phyloP scores from a whole-genome alignment of 2,329 filamentous ascomycete genomes.

The Malbranchea cinnamomea region DNA sequence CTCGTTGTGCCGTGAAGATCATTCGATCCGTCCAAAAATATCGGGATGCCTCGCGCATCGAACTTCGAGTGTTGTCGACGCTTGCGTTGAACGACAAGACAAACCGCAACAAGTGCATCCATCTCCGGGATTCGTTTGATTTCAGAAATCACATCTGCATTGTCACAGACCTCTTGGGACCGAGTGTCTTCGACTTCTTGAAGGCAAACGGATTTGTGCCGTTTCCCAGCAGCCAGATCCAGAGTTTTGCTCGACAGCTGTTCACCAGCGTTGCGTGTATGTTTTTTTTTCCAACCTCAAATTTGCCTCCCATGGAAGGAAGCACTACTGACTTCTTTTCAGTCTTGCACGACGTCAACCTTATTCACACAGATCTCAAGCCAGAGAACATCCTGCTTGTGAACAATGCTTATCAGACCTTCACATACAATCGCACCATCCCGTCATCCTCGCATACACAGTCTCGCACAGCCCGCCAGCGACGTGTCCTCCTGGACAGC shows the following conservation, averaged over 20 bases:
- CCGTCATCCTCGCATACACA: conserved; percentile 48
- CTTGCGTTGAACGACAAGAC: conserved; percentile 78
- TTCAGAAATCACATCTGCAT: conserved; percentile 94
- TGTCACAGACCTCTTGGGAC: conserved; percentile 62
- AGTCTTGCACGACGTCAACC: conserved; percentile 92
- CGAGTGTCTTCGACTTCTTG: conserved; percentile 96
- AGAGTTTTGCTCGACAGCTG: conserved; percentile 86
- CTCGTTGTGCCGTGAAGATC: conserved; percentile 90
- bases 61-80: conserved; percentile 82
- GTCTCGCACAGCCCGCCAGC: conserved; percentile 42
- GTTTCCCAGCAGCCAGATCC: conserved; percentile 96
- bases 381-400: conserved; percentile 54
- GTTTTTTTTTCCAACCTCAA: conserved; percentile 25
- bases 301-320: conserved; percentile 13
- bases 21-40: conserved; percentile 98
- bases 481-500: conserved; percentile 48
- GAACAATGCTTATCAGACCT: conserved; percentile 50
- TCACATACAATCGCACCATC: conserved; percentile 53
- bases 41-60: conserved; percentile 86
- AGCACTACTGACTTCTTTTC: conserved; percentile 8
- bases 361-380: conserved; percentile 78
- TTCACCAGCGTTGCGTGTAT: conserved; percentile 96
- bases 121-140: conserved; percentile 92
- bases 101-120: conserved; percentile 93
- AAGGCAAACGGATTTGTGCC: conserved; percentile 92